These are phyloP conservation scores for Trichaptum fuscoviolaceum DNA, from an alignment of 768 basidiomycete genomes.

Conservation along the genomic window DNA sequence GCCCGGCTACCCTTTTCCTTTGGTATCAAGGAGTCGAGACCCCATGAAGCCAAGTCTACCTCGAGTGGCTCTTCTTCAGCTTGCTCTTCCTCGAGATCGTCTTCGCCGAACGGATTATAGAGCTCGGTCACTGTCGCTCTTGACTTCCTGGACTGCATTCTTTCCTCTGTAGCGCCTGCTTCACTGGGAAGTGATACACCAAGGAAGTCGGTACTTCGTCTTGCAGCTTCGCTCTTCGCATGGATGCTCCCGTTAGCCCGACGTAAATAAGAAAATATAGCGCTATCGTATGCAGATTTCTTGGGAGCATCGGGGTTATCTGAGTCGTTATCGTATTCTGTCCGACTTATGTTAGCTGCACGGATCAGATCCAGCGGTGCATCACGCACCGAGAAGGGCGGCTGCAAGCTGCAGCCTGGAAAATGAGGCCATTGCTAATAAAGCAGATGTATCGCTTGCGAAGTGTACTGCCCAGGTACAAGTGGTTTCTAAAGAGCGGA, in stretches of 20 bases:
- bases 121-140: slow-evolving; percentile 57
- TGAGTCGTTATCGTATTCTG: slow-evolving; percentile 89
- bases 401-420: slow-evolving; percentile 86
- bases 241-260: slow-evolving; percentile 45
- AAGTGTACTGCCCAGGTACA: not conserved
- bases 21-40: slow-evolving; percentile 69
- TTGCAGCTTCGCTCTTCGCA: slow-evolving; percentile 23
- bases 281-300: slow-evolving; percentile 74
- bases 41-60: slow-evolving; percentile 82
- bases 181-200: slow-evolving; percentile 65
- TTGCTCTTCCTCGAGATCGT: slow-evolving; percentile 39
- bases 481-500: slow-evolving; percentile 3
- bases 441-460: not conserved
- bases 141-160: slow-evolving; percentile 43
- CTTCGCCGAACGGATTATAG: slow-evolving; percentile 68
- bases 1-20: slow-evolving; percentile 46
- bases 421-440: slow-evolving; percentile 40
- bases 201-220: slow-evolving; percentile 59
- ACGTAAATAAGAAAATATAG: slow-evolving; percentile 78
- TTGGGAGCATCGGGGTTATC: slow-evolving; percentile 55
- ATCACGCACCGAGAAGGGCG: slow-evolving; percentile 66
- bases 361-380: slow-evolving; percentile 6
- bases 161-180: slow-evolving; percentile 40
- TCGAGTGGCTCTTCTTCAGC: slow-evolving; percentile 53
- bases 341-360: not conserved